Conservation (phyloP, 139 green algal species). For the Yamagishiella unicocca region DNA sequence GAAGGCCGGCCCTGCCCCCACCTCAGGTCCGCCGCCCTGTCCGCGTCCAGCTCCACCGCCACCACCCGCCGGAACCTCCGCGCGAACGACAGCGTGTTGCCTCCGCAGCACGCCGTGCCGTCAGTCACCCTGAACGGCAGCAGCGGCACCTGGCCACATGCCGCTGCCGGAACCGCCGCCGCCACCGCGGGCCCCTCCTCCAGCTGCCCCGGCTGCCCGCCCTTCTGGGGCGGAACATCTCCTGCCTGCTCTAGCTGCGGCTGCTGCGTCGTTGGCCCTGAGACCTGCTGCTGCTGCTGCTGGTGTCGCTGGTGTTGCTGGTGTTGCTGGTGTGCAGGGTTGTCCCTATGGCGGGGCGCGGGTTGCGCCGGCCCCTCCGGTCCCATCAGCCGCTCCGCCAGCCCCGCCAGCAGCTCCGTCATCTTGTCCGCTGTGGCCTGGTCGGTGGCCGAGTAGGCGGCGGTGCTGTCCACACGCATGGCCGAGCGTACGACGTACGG, state of each 20-base stretch:
- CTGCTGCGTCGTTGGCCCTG: no score
- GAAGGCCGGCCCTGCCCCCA: neutral
- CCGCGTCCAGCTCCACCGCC: constrained; percentile 50
- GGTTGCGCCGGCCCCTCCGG: neutral
- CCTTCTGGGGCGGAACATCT: no score
- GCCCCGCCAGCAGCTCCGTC: constrained; percentile 15
- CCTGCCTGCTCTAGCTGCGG: neutral
- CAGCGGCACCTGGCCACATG: neutral
- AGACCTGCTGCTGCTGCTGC: no score
- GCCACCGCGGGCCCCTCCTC: neutral
- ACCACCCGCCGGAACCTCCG: constrained; percentile 13
- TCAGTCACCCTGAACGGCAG: constrained; percentile 44
- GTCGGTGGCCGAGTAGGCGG: constrained; percentile 53
- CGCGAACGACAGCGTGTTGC: constrained; percentile 44
- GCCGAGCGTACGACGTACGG: constrained; percentile 20
- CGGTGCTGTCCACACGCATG: constrained; percentile 39
- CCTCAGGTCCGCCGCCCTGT: constrained; percentile 39
- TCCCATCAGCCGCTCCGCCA: constrained; percentile 1
- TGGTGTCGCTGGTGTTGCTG: no score
- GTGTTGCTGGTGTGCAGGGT: no score
- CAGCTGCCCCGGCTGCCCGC: neutral
- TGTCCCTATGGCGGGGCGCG: neutral
- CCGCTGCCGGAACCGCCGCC: neutral
- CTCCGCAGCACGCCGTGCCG: constrained; percentile 46
- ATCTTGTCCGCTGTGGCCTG: constrained; percentile 39